A percentile compares a stretch with the other conserved stretches of the same genome.
These are phyloP conservation scores for Sporothrix brasiliensis DNA, from an alignment of 2,329 filamentous ascomycete genomes.

Conservation along the genomic window DNA sequence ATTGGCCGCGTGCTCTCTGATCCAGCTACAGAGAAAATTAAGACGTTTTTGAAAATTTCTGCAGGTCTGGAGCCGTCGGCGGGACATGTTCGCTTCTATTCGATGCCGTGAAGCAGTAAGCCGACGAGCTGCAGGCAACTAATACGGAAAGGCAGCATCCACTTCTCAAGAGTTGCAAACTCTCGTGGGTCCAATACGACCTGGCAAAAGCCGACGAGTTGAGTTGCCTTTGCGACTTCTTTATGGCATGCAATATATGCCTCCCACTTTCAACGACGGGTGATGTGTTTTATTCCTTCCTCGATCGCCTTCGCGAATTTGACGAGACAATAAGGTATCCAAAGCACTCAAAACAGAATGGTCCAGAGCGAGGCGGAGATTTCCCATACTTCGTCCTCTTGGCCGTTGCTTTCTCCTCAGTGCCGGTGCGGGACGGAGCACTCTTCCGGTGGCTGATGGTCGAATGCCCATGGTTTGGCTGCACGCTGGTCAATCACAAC, in stretches of 20 bases:
- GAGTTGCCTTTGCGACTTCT: background rate
- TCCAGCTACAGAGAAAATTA: background rate
- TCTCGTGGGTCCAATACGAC: background rate
- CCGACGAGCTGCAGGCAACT: slow-evolving; percentile 3
- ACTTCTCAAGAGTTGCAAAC: background rate
- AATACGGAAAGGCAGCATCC: slow-evolving; percentile 10
- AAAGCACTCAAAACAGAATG: background rate
- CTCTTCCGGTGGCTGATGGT: background rate
- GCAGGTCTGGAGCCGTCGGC: slow-evolving; percentile 12
- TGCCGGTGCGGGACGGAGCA: background rate
- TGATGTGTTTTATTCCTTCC: background rate
- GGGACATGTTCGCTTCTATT: background rate
- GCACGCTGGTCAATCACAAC: slow-evolving; percentile 7
- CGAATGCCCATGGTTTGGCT: background rate
- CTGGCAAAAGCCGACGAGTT: background rate
- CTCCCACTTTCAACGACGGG: slow-evolving; percentile 10
- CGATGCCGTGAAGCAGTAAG: slow-evolving; percentile 21
- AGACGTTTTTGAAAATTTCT: background rate
- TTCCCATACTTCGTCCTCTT: background rate
- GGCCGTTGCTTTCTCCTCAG: background rate
- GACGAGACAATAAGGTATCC: background rate
- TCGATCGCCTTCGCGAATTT: background rate
- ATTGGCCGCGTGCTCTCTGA: background rate
- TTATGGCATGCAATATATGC: background rate
- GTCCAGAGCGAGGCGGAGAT: background rate